Base-by-base conservation (phyloP, 129 eudicot genomes). In the Scalesia atractyloides region DNA sequence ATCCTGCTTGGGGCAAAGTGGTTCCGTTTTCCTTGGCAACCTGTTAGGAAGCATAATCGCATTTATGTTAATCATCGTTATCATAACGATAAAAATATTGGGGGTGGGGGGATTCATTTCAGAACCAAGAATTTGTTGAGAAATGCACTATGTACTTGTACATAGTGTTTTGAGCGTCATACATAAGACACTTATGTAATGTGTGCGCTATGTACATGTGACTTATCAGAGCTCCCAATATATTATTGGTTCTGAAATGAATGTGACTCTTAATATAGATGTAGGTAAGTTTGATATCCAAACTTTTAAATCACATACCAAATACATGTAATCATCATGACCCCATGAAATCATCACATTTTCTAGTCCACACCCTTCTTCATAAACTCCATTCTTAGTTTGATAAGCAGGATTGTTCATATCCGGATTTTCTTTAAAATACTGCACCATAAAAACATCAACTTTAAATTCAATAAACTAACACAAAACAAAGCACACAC, bases 271-370 rank as follows among this genome's bases (percentile, higher is more conserved):
- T 7, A 41, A 41, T 7, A 41, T 7, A 41, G 46, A 0, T 6
- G 46, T 41, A 41, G 46, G 22, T 17, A 33, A 8, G 39, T 12
- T 17, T 56, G 57, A 26, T 57, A n/a, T 44, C 57, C 7, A 26
- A 16, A 30, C 10, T 18, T 57, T 57, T 24, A 22, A 33, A 59
- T 43, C 16, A 43, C 73, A 52, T 86, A 89, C 97, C 95, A 93
- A 77, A 69, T 87, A 93, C 98, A 93, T 89, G 78, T 92, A 93
- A 44, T 93, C 96, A 72, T 93, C 98, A 74, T 94, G 98, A 7
- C 98, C 98, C 96, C 96, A 94, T 58, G 98, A 90, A 69, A 94
- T 79, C 70, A 76, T 70, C 15, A 94, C 97, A 82, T 94, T 94
- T 5, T 90, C 85, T 0, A 94, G 85, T 22, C 98, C 98, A 80